Conservation (phyloP, 768 basidiomycete genomes). For the Naematelia aurantialba region DNA sequence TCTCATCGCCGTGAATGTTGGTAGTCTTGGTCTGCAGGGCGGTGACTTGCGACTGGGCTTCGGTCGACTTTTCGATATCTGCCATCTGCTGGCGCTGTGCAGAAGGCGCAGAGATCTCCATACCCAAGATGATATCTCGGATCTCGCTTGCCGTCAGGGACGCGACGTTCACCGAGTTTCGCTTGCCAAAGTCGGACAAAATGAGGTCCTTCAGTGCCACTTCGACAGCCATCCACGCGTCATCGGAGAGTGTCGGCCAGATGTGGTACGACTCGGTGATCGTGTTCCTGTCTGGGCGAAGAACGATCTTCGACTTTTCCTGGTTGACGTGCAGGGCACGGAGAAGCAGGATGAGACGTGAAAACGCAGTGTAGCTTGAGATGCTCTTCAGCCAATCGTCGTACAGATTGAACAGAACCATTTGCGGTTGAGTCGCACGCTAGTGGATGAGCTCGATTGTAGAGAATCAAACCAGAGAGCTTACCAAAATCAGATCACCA, state of each 20-base stretch:
- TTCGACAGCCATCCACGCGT: conserved; percentile 99
- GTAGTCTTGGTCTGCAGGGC: conserved; percentile 97
- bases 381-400: conserved; percentile 99
- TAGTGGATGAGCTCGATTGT: neutral
- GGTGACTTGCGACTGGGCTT: conserved; percentile 91
- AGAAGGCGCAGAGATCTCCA: conserved; percentile 67
- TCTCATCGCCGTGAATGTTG: conserved; percentile 93
- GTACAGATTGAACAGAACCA: conserved; percentile 97
- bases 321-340: conserved; percentile 98
- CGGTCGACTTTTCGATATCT: conserved; percentile 92
- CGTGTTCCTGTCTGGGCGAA: conserved; percentile 94
- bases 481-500: conserved; percentile 74
- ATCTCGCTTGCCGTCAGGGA: conserved; percentile 95
- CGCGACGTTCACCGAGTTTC: conserved; percentile 97
- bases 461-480: conserved; percentile 48
- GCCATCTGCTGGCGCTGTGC: conserved; percentile 97
- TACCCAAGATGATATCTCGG: conserved; percentile 95
- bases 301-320: conserved; percentile 97
- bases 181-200: conserved; percentile 89
- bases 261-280: conserved; percentile 97
- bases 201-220: conserved; percentile 98
- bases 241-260: conserved; percentile 74
- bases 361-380: conserved; percentile 98
- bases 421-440: conserved; percentile 95
- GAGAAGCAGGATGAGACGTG: conserved; percentile 90